Evolutionary conservation across 192 early-diverging fungal species (phyloP), one percentile per base, ranked within the genome.

Genomic region (Coemansia sp.): DNA sequence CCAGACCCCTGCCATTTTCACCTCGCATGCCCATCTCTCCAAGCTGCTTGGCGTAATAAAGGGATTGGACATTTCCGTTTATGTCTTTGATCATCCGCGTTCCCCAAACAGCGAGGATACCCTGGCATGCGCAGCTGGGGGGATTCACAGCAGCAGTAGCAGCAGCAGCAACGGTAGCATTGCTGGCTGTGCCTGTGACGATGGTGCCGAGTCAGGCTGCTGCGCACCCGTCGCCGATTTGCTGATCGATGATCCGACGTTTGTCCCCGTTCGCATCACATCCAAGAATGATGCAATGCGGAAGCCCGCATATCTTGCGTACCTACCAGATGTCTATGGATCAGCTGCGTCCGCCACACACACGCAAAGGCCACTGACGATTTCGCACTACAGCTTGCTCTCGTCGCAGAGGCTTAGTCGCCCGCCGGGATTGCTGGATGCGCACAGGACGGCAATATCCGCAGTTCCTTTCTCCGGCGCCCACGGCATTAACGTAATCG

Each of bases 341-440:
- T 15, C 39, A 40, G 39, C 39, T 40, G 39, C 39, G 39, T 4
- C 21, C 25, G 48, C 48, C 9, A 57, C 48, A 40, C 52, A 45
- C 9, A 20, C 63, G 23, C 62, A 63, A 12, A 65, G 37, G 46
- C 71, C 73, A 35, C 58, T 81, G 28, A 59, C 63, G 40, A 52
- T 81, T 12, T 75, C 78, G 53, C 78, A 81, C 67, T 81, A 71
- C 55, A 73, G 78, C 29, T 57, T 81, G 63, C 66, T 81, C 21
- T 68, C 78, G 9, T 48, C 72, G 31, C 69, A 71, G 9, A 31
- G 59, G 23, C 49, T 75, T 28, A 59, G 39, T 20, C 61, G 65
- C 20, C 64, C 51, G 33, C 51, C 62, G 7, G 23, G 58, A 9
- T 55, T 48, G 23, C 30, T 59, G 13, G 63, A 60, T 21, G 43